Base-by-base conservation (phyloP, 257 asterid species). In the Penstemon davidsonii region DNA sequence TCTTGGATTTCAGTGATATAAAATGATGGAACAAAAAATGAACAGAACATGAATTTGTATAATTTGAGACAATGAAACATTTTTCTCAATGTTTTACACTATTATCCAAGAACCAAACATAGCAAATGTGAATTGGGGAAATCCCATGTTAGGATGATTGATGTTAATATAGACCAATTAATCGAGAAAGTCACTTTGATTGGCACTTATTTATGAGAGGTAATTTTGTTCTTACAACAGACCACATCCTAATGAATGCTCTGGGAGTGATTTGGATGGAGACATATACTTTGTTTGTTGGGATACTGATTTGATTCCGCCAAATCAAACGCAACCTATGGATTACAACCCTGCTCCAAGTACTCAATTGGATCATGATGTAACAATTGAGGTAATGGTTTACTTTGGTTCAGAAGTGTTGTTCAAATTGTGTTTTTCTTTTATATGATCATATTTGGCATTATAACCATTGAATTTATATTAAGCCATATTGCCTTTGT, bases 161-260 rank as follows among this genome's bases (percentile, higher is more conserved):
- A 45, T 6, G 51, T 3, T 45, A 3, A 45, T 7, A 6, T 5
- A 45, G 11, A 45, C 9, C 11, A 45, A 45, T 7, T 45, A 6
- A 45, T 45, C 8, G 51, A 5, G 10, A 4, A 4, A 45, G 4
- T 7, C 33, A 6, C 10, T 4, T 45, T 3, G 8, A 45, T 12
- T 7, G 9, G 0, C 11, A 3, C 10, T 7, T 8, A 45, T 3
- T 0, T 9, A 6, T 51, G 18, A 7, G 49, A 40, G 15, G 4
- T 75, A 62, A 46, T 61, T 18, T 40, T 73, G 53, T 62, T 64
- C 49, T 67, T 43, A 63, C 67, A 8, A 73, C 80, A 88, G 97
- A 69, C 99, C 99, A 19, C 97, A 90, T 78, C 97, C 99, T 38
- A 88, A 91, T 78, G 99, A 94, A 84, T 94, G 99, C 69, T 94